phyloP scores from a whole-genome alignment of 768 basidiomycete species.

The Rhodotorula graminis region DNA sequence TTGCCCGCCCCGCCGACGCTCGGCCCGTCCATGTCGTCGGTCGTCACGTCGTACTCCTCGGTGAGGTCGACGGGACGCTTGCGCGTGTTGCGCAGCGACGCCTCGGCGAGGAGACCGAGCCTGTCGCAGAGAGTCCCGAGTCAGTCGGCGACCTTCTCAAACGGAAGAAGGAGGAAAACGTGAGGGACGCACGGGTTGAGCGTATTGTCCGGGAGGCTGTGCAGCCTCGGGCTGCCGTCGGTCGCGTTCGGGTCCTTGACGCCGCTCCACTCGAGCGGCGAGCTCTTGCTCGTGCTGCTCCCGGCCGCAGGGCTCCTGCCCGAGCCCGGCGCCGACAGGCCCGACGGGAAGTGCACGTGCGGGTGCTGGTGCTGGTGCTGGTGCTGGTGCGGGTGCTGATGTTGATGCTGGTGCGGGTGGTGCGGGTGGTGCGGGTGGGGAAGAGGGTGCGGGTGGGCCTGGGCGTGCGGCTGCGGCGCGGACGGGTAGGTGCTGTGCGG shows the following conservation, averaged over 20 bases:
- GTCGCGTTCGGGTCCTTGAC: slow-evolving; percentile 41
- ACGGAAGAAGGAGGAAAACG: too few species aligned
- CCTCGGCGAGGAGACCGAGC: slow-evolving; percentile 80
- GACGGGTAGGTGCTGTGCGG: not conserved
- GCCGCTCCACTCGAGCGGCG: slow-evolving; percentile 37
- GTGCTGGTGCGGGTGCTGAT: too few species aligned
- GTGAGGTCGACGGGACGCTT: slow-evolving; percentile 32
- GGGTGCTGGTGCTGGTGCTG: not conserved
- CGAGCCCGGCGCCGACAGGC: not conserved
- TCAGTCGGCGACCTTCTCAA: not conserved
- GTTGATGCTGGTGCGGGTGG: not conserved
- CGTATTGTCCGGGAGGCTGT: slow-evolving; percentile 83
- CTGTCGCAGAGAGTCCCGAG: not conserved
- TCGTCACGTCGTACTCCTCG: slow-evolving; percentile 31
- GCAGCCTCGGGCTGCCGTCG: slow-evolving; percentile 73
- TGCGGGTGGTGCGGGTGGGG: not conserved
- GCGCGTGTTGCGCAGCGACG: slow-evolving; percentile 38
- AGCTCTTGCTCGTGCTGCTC: slow-evolving; percentile 17
- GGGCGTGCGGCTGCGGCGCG: not conserved
- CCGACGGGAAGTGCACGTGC: slow-evolving; percentile 4
- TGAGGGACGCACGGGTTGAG: slow-evolving; percentile 60
- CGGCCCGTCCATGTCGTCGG: slow-evolving; percentile 13
- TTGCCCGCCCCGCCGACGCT: slow-evolving; percentile 9
- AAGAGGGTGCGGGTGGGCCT: not conserved
- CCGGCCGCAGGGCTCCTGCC: not conserved